Base-by-base conservation (phyloP, 148 eudicot genomes). In the Dysphania ambrosioides region DNA sequence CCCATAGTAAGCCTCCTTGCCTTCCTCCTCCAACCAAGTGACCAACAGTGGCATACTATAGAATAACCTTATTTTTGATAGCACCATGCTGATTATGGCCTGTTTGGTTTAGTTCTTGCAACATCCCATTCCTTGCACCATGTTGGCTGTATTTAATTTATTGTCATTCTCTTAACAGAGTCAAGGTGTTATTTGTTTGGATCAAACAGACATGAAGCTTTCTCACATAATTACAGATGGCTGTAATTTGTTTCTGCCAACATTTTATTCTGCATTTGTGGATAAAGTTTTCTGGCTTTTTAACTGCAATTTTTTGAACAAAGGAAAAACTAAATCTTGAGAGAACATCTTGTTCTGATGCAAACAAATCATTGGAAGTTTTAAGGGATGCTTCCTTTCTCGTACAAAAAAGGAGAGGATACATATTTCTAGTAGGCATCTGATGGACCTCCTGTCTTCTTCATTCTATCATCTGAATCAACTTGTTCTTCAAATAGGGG, bases 1-100 rank as follows among this genome's bases (percentile, higher is more conserved):
- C 74, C 69, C 75, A 79, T 85, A 38, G 93, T 89, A 82, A 87
- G 91, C 67, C 4, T 47, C 21, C 16, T 47, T 5, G 15, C 51
- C 1, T 4, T 18, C 4, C 16, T 19, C 18, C 15, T 19, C 51
- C 51, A n/a, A n/a, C n/a, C n/a, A n/a, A n/a, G n/a, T n/a, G n/a
- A n/a, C n/a, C 7, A 44, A 44, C 6, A 31, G 6, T 38, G 21
- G 47, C 63, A 16, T 5, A 34, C 32, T 60, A 26, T n/a, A n/a
- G n/a, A n/a, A n/a, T n/a, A n/a, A n/a, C n/a, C n/a, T n/a, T n/a
- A n/a, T n/a, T n/a, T n/a, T n/a, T 38, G 41, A 23, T 40, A 15
- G 13, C 30, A 26, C 18, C 12, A 34, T 55, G 30, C 6, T 56
- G 19, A 72, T 23, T 7, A 57, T 6, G 26, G 4, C 23, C 53